Conservation (phyloP, 129 eudicot species). For the Artemisia annua region DNA sequence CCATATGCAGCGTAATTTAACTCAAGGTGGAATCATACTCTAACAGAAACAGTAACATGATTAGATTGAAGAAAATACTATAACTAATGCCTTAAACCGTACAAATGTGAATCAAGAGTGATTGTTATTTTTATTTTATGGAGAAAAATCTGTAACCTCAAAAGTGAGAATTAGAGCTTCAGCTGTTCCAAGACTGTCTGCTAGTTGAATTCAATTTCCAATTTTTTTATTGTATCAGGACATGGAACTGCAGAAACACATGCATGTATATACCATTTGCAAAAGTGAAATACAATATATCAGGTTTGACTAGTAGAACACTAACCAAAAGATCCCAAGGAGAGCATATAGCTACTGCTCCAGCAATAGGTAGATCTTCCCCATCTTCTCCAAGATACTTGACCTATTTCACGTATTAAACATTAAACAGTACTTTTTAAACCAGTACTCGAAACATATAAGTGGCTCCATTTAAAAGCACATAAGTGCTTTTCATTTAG, state of each 20-base stretch:
- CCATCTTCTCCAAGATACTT: slow-evolving; percentile 98
- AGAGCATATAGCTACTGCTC: slow-evolving; percentile 84
- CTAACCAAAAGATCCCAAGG: slow-evolving; percentile 99
- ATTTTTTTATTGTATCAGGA: no score
- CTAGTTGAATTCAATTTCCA: no score
- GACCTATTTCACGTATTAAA: slow-evolving; percentile 40
- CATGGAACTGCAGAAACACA: neutral
- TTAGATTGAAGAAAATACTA: no score
- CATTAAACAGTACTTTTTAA: neutral
- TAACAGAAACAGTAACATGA: no score
- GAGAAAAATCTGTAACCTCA: neutral
- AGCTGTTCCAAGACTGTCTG: no score
- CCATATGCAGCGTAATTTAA: no score
- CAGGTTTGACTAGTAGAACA: slow-evolving; percentile 5
- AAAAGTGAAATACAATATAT: slow-evolving; percentile 10
- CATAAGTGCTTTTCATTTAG: neutral
- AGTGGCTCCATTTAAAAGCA: neutral
- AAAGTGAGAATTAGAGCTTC: neutral
- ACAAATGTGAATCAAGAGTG: neutral
- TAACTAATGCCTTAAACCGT: neutral
- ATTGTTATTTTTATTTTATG: neutral
- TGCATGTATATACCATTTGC: neutral
- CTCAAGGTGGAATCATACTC: no score
- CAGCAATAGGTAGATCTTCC: slow-evolving; percentile 80
- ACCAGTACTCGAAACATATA: neutral